Percentiles rank a stretch among this genome's conserved stretches.
These are phyloP conservation scores for Luvunga scandens DNA, from an alignment of 345 rosid species.

Conservation along the genomic window DNA sequence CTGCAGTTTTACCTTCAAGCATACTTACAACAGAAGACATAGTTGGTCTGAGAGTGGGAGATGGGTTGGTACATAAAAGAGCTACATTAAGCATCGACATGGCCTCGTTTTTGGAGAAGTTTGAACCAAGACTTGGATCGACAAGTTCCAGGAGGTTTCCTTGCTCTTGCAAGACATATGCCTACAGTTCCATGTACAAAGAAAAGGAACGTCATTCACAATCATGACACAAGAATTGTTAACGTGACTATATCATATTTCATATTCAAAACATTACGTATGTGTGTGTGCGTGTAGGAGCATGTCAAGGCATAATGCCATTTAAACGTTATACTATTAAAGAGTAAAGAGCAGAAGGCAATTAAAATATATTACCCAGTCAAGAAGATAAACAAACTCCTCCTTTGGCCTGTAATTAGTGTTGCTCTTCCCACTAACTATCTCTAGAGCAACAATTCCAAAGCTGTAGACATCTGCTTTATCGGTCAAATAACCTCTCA, in stretches of 20 bases:
- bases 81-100: constrained; percentile 64
- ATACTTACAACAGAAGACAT: constrained; percentile 83
- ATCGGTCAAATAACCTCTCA: constrained; percentile 97
- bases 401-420: constrained; percentile 93
- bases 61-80: constrained; percentile 82
- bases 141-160: constrained; percentile 85
- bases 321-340: not conserved
- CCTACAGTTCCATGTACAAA: constrained; percentile 34
- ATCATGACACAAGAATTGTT: not conserved
- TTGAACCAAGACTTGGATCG: constrained; percentile 62
- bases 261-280: too few species aligned
- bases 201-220: not conserved
- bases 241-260: not conserved
- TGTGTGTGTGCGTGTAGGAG: too few species aligned
- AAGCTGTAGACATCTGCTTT: constrained; percentile 93
- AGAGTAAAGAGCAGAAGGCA: not conserved
- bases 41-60: constrained; percentile 84
- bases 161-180: constrained; percentile 90
- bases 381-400: constrained; percentile 93
- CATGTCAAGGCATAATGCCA: not conserved
- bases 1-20: constrained; percentile 71
- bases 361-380: constrained; percentile 52
- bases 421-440: constrained; percentile 93
- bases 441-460: constrained; percentile 76
- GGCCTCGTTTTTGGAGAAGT: constrained; percentile 58